phyloP scores from a whole-genome alignment of 2,329 filamentous ascomycete genomes.

The Emergomyces orientalis region DNA sequence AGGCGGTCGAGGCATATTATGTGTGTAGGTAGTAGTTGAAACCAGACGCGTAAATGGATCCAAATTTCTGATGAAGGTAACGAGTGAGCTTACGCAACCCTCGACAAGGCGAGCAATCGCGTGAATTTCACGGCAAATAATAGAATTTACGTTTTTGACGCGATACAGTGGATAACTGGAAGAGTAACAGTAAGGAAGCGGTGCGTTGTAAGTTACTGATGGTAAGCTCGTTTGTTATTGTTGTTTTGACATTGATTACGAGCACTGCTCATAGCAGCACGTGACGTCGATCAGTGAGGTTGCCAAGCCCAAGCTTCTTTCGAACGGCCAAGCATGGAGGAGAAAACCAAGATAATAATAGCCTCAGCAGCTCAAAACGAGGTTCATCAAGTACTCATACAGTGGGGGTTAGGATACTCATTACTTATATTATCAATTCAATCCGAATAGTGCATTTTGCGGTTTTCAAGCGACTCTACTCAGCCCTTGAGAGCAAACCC shows the following conservation, averaged over 20 bases:
- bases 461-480: no score
- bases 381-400: neutral
- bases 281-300: neutral
- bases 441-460: neutral
- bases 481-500: neutral
- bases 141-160: neutral
- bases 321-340: no score
- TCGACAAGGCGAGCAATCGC: neutral
- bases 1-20: constrained; percentile 14
- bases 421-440: neutral
- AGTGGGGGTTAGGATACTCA: neutral
- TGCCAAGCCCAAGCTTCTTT: no score
- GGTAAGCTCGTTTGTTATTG: neutral
- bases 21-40: no score
- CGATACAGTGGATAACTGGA: neutral
- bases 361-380: neutral
- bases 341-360: neutral
- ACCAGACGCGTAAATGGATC: neutral
- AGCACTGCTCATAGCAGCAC: neutral
- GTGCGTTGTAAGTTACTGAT: neutral
- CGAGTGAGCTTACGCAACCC: neutral
- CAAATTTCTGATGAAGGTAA: neutral
- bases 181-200: neutral
- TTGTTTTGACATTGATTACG: neutral
- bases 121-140: neutral